phyloP scores from a whole-genome alignment of 176 grass and related monocot species.

The Saccharum officinarum region DNA sequence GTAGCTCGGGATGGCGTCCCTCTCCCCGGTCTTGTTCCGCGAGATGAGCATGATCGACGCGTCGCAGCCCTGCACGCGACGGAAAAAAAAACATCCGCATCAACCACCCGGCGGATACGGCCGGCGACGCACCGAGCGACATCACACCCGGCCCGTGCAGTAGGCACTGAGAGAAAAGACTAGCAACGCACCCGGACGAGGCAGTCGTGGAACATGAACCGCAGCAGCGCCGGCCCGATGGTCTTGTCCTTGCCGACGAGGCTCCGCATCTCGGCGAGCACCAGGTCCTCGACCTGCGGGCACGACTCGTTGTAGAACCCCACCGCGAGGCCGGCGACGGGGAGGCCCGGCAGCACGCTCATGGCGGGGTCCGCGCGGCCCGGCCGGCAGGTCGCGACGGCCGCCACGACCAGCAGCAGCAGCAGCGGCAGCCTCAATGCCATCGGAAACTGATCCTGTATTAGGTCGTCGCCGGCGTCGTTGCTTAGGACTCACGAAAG shows the following conservation, averaged over 20 bases:
- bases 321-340: slow-evolving; percentile 24
- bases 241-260: slow-evolving; percentile 29
- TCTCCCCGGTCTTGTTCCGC: slow-evolving; percentile 17
- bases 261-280: slow-evolving; percentile 45
- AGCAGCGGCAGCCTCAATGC: slow-evolving; percentile 12
- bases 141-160: no score
- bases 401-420: background rate
- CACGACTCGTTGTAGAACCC: slow-evolving; percentile 55
- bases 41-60: slow-evolving; percentile 56
- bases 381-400: background rate
- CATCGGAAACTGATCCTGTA: background rate
- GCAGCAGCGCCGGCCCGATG: slow-evolving; percentile 53
- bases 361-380: background rate
- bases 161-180: background rate
- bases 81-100: background rate
- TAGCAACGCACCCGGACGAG: slow-evolving; percentile 45
- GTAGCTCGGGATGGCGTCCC: slow-evolving; percentile 36
- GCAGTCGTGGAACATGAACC: slow-evolving; percentile 65
- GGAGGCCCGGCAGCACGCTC: background rate
- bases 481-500: slow-evolving; percentile 16
- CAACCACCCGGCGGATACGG: background rate
- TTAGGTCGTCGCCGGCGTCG: background rate
- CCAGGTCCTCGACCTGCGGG: slow-evolving; percentile 50
- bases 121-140: no score
- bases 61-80: slow-evolving; percentile 49